These are phyloP conservation scores for Cadophora sp. DNA, from an alignment of 2,329 filamentous ascomycete genomes.

Conservation along the genomic window DNA sequence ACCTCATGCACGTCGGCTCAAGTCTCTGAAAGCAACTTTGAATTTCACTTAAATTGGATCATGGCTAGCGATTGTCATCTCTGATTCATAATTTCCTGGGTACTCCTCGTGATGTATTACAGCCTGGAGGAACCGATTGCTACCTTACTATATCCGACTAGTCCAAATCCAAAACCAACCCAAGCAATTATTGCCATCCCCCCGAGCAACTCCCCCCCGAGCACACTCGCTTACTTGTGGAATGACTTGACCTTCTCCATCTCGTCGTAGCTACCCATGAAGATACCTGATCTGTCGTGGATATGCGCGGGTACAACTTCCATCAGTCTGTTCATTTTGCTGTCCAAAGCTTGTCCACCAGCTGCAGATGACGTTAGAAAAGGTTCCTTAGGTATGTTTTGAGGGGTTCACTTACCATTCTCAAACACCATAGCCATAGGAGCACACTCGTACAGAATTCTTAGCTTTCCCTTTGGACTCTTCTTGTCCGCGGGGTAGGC, in stretches of 20 bases:
- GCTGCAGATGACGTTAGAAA: constrained; percentile 57
- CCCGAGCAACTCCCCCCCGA: neutral
- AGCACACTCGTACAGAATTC: constrained; percentile 97
- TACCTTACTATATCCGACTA: neutral
- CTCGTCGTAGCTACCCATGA: constrained; percentile 93
- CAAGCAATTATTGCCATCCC: neutral
- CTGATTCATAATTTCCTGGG: neutral
- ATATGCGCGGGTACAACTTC: constrained; percentile 89
- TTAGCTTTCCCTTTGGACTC: constrained; percentile 96
- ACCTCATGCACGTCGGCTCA: too few relatives aligned
- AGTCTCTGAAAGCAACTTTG: too few relatives aligned
- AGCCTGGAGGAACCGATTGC: neutral
- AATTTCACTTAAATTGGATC: neutral
- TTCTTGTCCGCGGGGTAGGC: constrained; percentile 98
- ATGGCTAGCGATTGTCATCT: neutral
- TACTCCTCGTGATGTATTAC: constrained; percentile 8
- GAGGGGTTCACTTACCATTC: constrained; percentile 71
- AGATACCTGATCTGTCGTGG: constrained; percentile 95
- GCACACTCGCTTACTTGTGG: constrained; percentile 50
- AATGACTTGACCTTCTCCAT: constrained; percentile 82
- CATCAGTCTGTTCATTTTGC: constrained; percentile 89
- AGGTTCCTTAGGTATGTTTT: neutral
- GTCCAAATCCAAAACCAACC: neutral
- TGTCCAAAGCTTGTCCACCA: constrained; percentile 90
- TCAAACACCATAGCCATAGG: constrained; percentile 99